Conservation (phyloP, 78 protist genomes). For the Dictyostelium purpureum region DNA sequence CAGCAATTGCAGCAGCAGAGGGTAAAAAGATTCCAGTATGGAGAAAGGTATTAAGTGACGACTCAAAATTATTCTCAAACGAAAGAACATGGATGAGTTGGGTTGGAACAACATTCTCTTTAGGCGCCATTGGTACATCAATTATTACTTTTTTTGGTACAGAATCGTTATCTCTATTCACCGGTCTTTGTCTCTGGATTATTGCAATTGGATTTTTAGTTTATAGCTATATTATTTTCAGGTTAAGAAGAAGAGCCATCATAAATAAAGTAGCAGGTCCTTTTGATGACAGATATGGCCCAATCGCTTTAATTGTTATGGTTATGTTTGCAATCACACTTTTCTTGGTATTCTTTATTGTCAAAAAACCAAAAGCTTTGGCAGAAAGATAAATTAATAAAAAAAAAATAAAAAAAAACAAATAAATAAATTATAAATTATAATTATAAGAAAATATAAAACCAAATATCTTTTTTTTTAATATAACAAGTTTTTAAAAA, state of each 20-base stretch:
- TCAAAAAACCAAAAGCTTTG: conserved; percentile 31
- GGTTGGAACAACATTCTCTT: conserved; percentile 62
- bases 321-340: conserved; percentile 38
- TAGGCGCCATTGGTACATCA: conserved; percentile 70
- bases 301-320: conserved; percentile 27
- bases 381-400: not conserved
- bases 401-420: not conserved
- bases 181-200: conserved; percentile 62
- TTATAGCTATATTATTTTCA: conserved; percentile 50
- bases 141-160: conserved; percentile 76
- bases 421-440: not conserved
- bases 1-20: conserved; percentile 1
- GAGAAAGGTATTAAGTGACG: conserved; percentile 65
- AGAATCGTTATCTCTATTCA: conserved; percentile 22
- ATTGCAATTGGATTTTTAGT: conserved; percentile 66
- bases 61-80: conserved; percentile 66
- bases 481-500: too few relatives aligned
- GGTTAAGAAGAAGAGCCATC: conserved; percentile 35
- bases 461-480: too few relatives aligned
- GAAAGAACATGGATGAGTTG: conserved; percentile 80
- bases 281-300: conserved; percentile 62
- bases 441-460: too few relatives aligned
- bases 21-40: conserved; percentile 53
- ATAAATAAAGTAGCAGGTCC: conserved; percentile 46
- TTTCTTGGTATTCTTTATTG: conserved; percentile 49